Evolutionary conservation across 345 rosid genomes (phyloP), one percentile per base, ranked within the genome.

Genomic region (Barbarea vulgaris): DNA sequence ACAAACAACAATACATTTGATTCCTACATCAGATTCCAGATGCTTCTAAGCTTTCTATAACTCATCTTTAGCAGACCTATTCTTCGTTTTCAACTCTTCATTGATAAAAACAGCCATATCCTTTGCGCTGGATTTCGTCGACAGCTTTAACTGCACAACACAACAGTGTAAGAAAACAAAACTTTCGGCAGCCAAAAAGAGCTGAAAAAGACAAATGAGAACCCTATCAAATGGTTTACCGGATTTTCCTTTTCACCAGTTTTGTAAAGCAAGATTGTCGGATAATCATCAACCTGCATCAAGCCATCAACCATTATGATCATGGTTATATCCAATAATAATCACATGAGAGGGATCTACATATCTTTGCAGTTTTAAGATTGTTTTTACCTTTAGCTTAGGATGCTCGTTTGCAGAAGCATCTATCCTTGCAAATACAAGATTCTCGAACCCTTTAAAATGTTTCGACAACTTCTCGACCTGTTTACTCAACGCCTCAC

Each of bases 351-450:
- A 83, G 77, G 82, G 70, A 89, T 91, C 78, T 86, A 83, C 41
- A 48, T 41, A 34, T 39, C 37, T 24, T 52, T 51, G 91, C 85
- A 28, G 73, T 83, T 83, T 91, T 88, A 74, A 84, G 87, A 27
- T 85, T 88, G 4, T 61, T 33, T 30, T 79, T 80, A 88, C 95
- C 88, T 81, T 81, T 56, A 94, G 75, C 68, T 88, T 91, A 37
- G 93, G 96, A 83, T 89, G 98, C 78, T 91, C 98, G 76, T 94
- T 91, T 33, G 84, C 82, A 69, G 96, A 83, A 80, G 90, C 97
- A 76, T 94, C 98, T 27, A 93, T 87, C 84, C 84, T 93, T 13
- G 93, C 98, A 72, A 91, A 76, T 50, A 88, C 86, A 27, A 89
- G 74, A 79, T 64, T 85, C 55, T 81, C 87, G 58, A 83, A 64